These are phyloP conservation scores for Letharia lupina DNA, from an alignment of 495 filamentous ascomycete species.

Conservation along the genomic window DNA sequence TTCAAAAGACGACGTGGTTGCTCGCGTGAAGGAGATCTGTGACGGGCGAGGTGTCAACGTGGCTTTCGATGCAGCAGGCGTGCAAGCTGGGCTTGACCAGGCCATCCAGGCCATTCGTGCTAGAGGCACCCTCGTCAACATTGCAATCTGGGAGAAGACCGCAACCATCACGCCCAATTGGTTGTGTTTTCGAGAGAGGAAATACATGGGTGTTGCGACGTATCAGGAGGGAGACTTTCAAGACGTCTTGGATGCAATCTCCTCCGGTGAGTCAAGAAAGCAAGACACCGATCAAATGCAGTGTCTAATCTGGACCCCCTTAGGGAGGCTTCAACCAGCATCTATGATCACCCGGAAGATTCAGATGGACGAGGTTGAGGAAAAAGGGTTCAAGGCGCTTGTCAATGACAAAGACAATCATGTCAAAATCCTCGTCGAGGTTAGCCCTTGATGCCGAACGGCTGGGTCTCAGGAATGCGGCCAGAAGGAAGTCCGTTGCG, in stretches of 20 bases:
- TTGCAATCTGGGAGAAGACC: slow-evolving; percentile 53
- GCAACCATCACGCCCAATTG: slow-evolving; percentile 42
- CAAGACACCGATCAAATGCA: neutral
- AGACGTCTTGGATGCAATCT: slow-evolving; percentile 47
- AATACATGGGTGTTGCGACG: slow-evolving; percentile 43
- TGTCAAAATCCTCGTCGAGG: slow-evolving; percentile 45
- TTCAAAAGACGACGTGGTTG: slow-evolving; percentile 41
- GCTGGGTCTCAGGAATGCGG: neutral
- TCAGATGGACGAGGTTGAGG: slow-evolving; percentile 45
- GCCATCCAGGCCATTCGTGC: slow-evolving; percentile 42
- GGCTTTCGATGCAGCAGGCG: slow-evolving; percentile 51
- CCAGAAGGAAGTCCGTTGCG: neutral
- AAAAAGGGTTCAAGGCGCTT: slow-evolving; percentile 48
- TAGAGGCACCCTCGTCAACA: slow-evolving; percentile 51
- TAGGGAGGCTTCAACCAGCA: slow-evolving; percentile 45
- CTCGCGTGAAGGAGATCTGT: slow-evolving; percentile 38
- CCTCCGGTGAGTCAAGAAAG: slow-evolving; percentile 30
- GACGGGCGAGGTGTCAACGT: slow-evolving; percentile 45
- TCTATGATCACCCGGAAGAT: slow-evolving; percentile 53
- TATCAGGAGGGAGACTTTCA: slow-evolving; percentile 49
- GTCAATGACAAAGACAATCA: slow-evolving; percentile 50
- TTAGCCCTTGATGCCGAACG: slow-evolving; percentile 12
- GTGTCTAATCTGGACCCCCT: neutral
- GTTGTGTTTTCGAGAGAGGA: slow-evolving; percentile 39
- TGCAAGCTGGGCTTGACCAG: slow-evolving; percentile 42